Percentiles rank a stretch among this genome's conserved stretches.
Conservation (phyloP, 2,329 filamentous ascomycete genomes). For the Calcarisporium arbuscula region DNA sequence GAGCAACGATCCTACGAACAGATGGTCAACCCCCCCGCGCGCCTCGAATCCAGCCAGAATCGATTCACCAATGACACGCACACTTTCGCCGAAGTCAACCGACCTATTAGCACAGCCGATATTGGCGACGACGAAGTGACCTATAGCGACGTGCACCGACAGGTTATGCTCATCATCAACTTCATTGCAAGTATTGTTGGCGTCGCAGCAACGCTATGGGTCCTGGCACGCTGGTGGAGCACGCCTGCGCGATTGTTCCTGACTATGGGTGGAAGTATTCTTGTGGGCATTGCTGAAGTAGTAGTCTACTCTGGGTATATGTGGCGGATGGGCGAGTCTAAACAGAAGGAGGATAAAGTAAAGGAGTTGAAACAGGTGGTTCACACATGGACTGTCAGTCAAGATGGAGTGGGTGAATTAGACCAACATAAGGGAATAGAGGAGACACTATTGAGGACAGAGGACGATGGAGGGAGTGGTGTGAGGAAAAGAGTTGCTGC, state of each 20-base stretch:
- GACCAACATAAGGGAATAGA: constrained; percentile 14
- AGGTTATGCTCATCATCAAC: constrained; percentile 80
- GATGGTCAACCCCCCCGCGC: constrained; percentile 60
- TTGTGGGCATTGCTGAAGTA: constrained; percentile 71
- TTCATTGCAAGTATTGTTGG: constrained; percentile 82
- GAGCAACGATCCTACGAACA: constrained; percentile 77
- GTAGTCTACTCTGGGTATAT: constrained; percentile 71
- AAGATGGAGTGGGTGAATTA: constrained; percentile 19
- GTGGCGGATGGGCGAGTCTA: constrained; percentile 63
- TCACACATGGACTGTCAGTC: constrained; percentile 62
- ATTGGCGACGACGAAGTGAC: constrained; percentile 58
- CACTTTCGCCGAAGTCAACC: constrained; percentile 50
- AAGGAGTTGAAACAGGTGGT: constrained; percentile 64
- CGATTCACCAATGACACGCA: constrained; percentile 50
- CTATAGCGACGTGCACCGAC: constrained; percentile 69
- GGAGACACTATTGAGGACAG: constrained; percentile 18
- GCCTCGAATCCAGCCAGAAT: constrained; percentile 52
- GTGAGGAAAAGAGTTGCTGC: constrained; percentile 21
- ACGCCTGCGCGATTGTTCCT: constrained; percentile 63
- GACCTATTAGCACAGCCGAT: constrained; percentile 37
- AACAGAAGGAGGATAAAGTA: constrained; percentile 51
- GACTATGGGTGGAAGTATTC: constrained; percentile 61
- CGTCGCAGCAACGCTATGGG: constrained; percentile 70
- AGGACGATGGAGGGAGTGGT: constrained; percentile 9
- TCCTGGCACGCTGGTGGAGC: constrained; percentile 71